Evolutionary conservation across 495 filamentous ascomycete species (phyloP), one percentile per base, ranked within the genome.

Genomic region (Daldinia childiae): DNA sequence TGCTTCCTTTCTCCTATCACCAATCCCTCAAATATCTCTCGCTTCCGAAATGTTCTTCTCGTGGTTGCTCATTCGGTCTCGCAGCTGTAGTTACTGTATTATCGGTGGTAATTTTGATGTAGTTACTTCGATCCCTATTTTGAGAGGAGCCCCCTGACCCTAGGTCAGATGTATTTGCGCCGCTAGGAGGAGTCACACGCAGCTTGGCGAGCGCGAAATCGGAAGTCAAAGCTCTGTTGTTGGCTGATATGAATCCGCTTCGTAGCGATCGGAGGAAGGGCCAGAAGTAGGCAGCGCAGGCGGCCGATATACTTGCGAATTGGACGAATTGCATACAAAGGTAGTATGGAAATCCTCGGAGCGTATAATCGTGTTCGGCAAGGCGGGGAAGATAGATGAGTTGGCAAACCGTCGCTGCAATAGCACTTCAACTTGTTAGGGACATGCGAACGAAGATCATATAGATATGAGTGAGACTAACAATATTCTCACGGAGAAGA

Each of bases 241-340:
- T 66, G 54, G 72, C 72, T 19, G 65, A 69, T 26, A 75, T 71
- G 58, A 75, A 66, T 11, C 75, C 75, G 36, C 66, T 77, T 14
- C 66, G 73, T 4, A 77, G 27, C 6, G 73, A 75, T 9, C 69
- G 73, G 21, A 77, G 66, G 56, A 77, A 72, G 1, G 73, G 73
- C 75, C 75, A 75, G 32, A 77, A 75, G 60, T 77, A 77, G 14
- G 68, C 68, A 8, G 68, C 66, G 43, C 69, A 77, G 14, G 72
- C 72, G 2, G 75, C 62, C 2, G 66, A 58, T 21, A 75, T 68
- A 24, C 65, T 73, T n/a, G 63, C 58, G 52, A 70, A 77, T 38
- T 71, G 75, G 15, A 73, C 66, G 38, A 75, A 54, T 29, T 77
- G 69, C 62, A 65, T 71, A 34, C 66, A 51, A 14, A 77, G 66